Conservation (phyloP, 2,329 filamentous ascomycete genomes). For the Cordyceps farinosa region DNA sequence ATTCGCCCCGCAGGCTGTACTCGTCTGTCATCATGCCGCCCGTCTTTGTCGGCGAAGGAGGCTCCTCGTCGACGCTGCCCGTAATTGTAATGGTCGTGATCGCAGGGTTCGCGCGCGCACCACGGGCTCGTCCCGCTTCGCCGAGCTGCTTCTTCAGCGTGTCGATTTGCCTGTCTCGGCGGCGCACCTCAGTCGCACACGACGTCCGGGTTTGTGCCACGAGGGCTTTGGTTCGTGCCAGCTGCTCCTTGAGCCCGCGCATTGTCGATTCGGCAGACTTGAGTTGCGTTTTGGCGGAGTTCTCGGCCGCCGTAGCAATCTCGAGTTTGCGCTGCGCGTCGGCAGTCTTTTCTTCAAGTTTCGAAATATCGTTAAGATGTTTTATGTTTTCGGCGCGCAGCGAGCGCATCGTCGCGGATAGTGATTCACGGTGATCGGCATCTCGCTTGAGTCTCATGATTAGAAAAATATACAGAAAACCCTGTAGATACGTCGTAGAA, state of each 20-base stretch:
- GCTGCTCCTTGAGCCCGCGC: constrained; percentile 78
- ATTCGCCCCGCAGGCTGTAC: constrained; percentile 78
- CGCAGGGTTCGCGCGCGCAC: constrained; percentile 51
- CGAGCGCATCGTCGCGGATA: constrained; percentile 73
- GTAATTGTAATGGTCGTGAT: constrained; percentile 56
- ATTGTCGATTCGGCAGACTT: constrained; percentile 70
- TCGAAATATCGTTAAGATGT: constrained; percentile 64
- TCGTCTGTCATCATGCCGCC: constrained; percentile 35
- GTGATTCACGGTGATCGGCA: constrained; percentile 79
- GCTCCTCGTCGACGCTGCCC: constrained; percentile 49
- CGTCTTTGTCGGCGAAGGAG: constrained; percentile 27
- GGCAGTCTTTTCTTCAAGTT: constrained; percentile 50
- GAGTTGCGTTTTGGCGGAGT: constrained; percentile 65
- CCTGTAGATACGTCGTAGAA: neutral
- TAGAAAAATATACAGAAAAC: constrained; percentile 3
- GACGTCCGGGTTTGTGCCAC: constrained; percentile 80
- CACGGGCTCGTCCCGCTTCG: constrained; percentile 62
- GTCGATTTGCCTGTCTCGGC: constrained; percentile 85
- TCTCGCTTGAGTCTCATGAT: constrained; percentile 60
- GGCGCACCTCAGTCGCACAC: constrained; percentile 86
- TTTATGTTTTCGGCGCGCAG: constrained; percentile 73
- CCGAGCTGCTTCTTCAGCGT: constrained; percentile 81
- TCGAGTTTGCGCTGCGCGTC: constrained; percentile 55
- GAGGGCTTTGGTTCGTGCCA: constrained; percentile 71
- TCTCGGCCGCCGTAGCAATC: constrained; percentile 65